Evolutionary conservation across 192 early-diverging fungal genomes (phyloP), one percentile per base, ranked within the genome.

Genomic region (Phlyctochytrium bullatum): DNA sequence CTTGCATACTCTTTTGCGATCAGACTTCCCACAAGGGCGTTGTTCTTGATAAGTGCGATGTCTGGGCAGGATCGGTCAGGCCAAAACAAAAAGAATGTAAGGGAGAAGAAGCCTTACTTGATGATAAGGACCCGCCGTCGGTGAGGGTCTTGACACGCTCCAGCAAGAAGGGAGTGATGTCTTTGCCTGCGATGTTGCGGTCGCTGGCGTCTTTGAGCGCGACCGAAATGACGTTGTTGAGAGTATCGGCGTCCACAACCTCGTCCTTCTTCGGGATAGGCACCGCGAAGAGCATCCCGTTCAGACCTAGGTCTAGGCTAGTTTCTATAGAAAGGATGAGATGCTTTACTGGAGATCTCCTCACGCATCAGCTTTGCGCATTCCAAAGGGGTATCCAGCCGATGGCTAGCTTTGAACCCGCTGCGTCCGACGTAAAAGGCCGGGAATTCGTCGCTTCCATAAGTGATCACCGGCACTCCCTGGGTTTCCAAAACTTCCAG

Each of bases 151-250:
- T 82, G 0, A 99, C 87, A 33, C 90, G 85, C 59, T 88, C 86
- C n/a, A 99, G 83, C 68, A 99, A 72, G 73, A 92, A 99, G 2
- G 97, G 97, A 2, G 97, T 99, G 52, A 87, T 82, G 36, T 95
- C 92, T 72, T 96, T 96, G 59, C 97, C 97, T 31, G 29, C 53
- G 53, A 99, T 77, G 0, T 89, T 85, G 4, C 69, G 73, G 0
- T 70, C 71, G 27, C 67, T 76, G 16, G 90, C 85, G 68, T 96
- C 93, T 2, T 71, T 35, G 34, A 97, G 56, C 1, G 95, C 92
- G 20, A 74, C 54, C 24, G 80, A 73, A 62, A 98, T 91, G 0
- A 89, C 93, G 0, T 66, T 64, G 54, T 94, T 88, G 29, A 97
- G 85, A 20, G 64, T 57, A 12, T 57, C 65, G 0, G 58, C 65